Evolutionary conservation across 2,329 filamentous ascomycete species (phyloP).

Genomic region (Onygenales sp.): DNA sequence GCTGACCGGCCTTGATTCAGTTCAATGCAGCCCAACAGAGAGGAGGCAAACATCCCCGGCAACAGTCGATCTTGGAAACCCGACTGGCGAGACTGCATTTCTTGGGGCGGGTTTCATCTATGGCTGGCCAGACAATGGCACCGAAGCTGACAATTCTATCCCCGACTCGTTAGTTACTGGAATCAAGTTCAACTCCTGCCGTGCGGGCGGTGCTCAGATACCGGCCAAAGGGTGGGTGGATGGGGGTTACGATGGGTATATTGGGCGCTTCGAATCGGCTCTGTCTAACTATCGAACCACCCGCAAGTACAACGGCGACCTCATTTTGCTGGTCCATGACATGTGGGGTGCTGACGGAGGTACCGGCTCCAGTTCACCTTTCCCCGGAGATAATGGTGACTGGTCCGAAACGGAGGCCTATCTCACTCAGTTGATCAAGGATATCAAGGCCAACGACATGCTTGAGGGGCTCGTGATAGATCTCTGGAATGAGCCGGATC

Average conservation of each 20-base stretch:
- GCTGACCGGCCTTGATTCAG: too few relatives aligned
- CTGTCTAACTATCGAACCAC: constrained; percentile 38
- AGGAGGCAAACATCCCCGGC: too few relatives aligned
- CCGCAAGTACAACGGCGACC: constrained; percentile 33
- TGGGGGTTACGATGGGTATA: constrained; percentile 16
- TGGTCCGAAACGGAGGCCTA: constrained; percentile 40
- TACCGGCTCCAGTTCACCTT: constrained; percentile 28
- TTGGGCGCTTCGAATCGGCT: constrained; percentile 34
- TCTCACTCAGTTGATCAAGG: constrained; percentile 28
- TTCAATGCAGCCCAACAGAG: too few relatives aligned
- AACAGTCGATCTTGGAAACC: constrained; percentile 19
- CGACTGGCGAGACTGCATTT: constrained; percentile 24
- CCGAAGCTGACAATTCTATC: constrained; percentile 24
- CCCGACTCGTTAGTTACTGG: constrained; percentile 30
- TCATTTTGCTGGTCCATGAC: constrained; percentile 40
- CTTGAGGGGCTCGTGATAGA: constrained; percentile 36
- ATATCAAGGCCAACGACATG: constrained; percentile 30
- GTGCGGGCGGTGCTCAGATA: constrained; percentile 36
- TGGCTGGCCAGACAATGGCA: constrained; percentile 27
- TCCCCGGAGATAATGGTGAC: constrained; percentile 42
- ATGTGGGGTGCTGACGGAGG: constrained; percentile 40
- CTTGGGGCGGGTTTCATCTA: constrained; percentile 36
- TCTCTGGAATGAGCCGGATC: constrained; percentile 48
- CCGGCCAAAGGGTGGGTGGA: constrained; percentile 5
- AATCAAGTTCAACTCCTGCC: constrained; percentile 32